phyloP scores from a whole-genome alignment of 2,329 filamentous ascomycete genomes.

The Stenocarpella maydis region DNA sequence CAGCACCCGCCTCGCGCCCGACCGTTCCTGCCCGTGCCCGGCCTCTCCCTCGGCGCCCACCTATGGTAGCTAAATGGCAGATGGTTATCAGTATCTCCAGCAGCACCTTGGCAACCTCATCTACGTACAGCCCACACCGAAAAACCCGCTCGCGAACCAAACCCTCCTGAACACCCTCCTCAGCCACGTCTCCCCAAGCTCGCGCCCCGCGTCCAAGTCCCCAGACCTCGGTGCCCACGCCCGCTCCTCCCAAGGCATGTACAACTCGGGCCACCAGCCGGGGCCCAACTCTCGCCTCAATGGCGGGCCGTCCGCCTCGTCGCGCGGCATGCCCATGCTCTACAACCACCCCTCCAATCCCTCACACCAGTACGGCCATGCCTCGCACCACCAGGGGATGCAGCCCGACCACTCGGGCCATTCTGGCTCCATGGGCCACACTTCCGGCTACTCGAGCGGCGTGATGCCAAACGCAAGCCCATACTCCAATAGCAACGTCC shows the following conservation, averaged over 20 bases:
- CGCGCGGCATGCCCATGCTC: conserved; percentile 61
- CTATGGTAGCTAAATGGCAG: conserved; percentile 68
- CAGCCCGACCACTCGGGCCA: conserved; percentile 66
- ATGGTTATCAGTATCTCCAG: conserved; percentile 72
- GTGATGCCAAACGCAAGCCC: conserved; percentile 71
- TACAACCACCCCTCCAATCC: conserved; percentile 74
- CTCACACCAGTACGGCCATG: conserved; percentile 68
- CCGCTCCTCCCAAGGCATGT: conserved; percentile 66
- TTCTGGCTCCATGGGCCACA: conserved; percentile 64
- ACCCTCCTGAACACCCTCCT: conserved; percentile 45
- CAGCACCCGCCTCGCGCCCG: conserved; percentile 29
- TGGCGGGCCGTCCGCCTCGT: conserved; percentile 68
- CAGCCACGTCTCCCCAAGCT: conserved; percentile 44
- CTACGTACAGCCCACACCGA: conserved; percentile 61
- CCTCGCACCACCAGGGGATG: conserved; percentile 68
- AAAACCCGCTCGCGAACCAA: conserved; percentile 49
- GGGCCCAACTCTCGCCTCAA: conserved; percentile 81
- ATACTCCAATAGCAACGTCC: conserved; percentile 62
- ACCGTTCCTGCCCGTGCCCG: conserved; percentile 6
- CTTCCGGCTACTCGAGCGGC: conserved; percentile 69
- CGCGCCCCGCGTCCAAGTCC: conserved; percentile 42
- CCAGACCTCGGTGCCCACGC: conserved; percentile 42
- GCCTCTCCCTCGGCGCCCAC: conserved; percentile 35
- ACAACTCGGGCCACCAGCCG: conserved; percentile 75
- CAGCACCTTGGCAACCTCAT: conserved; percentile 66